These are phyloP conservation scores for Trapa incisa DNA, from an alignment of 345 rosid genomes.

Conservation along the genomic window DNA sequence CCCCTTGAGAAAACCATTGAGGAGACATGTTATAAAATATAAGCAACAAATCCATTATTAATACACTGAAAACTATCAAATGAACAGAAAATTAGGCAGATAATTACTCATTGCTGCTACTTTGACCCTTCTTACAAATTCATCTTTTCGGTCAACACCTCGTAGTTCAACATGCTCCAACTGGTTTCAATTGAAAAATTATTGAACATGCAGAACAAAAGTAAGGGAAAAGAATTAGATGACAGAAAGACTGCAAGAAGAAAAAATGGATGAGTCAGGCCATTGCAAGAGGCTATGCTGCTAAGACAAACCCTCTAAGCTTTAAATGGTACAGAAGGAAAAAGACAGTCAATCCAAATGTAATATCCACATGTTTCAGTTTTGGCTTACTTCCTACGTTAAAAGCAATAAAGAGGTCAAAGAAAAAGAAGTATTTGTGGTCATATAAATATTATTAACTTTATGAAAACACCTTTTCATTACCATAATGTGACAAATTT, in stretches of 20 bases:
- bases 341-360: background rate
- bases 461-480: background rate
- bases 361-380: background rate
- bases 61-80: background rate
- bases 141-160: slow-evolving; percentile 47
- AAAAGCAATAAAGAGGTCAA: background rate
- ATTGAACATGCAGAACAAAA: background rate
- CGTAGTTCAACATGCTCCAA: slow-evolving; percentile 52
- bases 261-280: background rate
- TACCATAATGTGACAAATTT: background rate
- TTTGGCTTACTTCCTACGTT: background rate
- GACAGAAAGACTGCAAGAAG: background rate
- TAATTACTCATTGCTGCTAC: slow-evolving; percentile 59
- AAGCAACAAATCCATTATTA: background rate
- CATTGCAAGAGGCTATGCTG: background rate
- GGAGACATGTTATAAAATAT: background rate
- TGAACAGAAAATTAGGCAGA: slow-evolving; percentile 4
- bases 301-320: background rate
- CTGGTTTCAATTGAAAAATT: slow-evolving; percentile 19
- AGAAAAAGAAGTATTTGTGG: background rate
- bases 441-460: background rate
- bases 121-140: slow-evolving; percentile 57
- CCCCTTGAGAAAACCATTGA: background rate
- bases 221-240: background rate
- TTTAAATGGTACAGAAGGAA: background rate